phyloP scores from a whole-genome alignment of 768 basidiomycete species.

The Auricularia auricula-judae region DNA sequence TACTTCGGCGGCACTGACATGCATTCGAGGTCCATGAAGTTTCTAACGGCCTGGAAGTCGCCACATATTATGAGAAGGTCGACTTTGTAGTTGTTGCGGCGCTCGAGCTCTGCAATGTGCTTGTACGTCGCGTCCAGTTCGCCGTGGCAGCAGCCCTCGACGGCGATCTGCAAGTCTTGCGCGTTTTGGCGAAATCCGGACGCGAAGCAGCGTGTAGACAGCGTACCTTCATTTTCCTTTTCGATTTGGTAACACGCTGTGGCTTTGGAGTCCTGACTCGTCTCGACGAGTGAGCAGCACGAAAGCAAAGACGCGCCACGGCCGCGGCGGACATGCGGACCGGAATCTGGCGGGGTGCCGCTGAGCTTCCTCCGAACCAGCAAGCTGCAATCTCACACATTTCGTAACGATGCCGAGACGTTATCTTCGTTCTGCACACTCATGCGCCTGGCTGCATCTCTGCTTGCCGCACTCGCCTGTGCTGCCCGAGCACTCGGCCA shows the following conservation, averaged over 20 bases:
- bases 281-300: neutral
- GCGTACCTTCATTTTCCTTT: neutral
- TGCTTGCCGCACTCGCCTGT: neutral
- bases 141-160: constrained; percentile 95
- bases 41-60: constrained; percentile 90
- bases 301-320: no score
- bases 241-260: neutral
- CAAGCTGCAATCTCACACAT: no score
- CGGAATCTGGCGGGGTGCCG: no score
- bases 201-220: neutral
- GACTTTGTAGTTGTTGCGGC: constrained; percentile 50
- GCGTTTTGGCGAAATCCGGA: neutral
- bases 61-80: constrained; percentile 89
- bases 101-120: constrained; percentile 54
- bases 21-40: constrained; percentile 70
- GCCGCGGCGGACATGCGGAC: no score
- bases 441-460: no score
- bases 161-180: constrained; percentile 47
- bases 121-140: constrained; percentile 80
- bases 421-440: no score
- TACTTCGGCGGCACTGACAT: constrained; percentile 92
- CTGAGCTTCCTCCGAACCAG: no score
- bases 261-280: neutral
- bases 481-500: neutral
- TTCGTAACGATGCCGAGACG: no score